Conservation (phyloP, 495 filamentous ascomycete species). For the Monascus purpureus region DNA sequence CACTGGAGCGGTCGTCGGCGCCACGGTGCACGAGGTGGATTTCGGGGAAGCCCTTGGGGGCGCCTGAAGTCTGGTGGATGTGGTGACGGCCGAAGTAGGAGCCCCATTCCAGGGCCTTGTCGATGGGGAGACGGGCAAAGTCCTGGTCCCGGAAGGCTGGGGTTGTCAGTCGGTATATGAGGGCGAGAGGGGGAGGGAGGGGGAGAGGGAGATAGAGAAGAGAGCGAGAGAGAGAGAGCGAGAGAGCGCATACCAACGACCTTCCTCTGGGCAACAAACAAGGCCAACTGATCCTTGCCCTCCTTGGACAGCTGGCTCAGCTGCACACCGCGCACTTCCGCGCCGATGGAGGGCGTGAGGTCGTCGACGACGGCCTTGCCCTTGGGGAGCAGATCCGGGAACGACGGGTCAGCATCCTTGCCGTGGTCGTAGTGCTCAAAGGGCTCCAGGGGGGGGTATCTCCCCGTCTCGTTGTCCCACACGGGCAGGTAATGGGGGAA, state of each 20-base stretch:
- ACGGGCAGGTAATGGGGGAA: conserved; percentile 68
- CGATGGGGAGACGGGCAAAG: conserved; percentile 42
- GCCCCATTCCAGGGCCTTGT: conserved; percentile 39
- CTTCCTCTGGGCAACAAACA: conserved; percentile 43
- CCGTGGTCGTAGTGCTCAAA: conserved; percentile 37
- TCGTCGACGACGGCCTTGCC: conserved; percentile 27
- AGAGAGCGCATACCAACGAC: conserved; percentile 40
- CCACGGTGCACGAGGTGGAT: conserved; percentile 48
- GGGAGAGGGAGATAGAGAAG: too few species aligned
- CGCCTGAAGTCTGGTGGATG: conserved; percentile 48
- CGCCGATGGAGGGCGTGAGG: conserved; percentile 41
- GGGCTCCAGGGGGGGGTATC: conserved; percentile 27
- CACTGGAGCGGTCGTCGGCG: conserved; percentile 33
- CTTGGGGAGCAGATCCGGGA: conserved; percentile 36
- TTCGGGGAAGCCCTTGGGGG: conserved; percentile 44
- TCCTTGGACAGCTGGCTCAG: conserved; percentile 37
- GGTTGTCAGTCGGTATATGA: not conserved
- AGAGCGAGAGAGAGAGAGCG: too few species aligned
- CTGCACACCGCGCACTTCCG: conserved; percentile 40
- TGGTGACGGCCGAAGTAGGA: conserved; percentile 50
- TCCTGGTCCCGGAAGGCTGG: conserved; percentile 48
- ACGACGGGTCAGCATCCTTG: conserved; percentile 35
- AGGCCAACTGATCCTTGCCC: conserved; percentile 43
- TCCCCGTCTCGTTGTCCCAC: conserved; percentile 46
- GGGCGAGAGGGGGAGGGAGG: too few species aligned